Conservation (phyloP, 331 rosid species). For the Telfairia occidentalis region DNA sequence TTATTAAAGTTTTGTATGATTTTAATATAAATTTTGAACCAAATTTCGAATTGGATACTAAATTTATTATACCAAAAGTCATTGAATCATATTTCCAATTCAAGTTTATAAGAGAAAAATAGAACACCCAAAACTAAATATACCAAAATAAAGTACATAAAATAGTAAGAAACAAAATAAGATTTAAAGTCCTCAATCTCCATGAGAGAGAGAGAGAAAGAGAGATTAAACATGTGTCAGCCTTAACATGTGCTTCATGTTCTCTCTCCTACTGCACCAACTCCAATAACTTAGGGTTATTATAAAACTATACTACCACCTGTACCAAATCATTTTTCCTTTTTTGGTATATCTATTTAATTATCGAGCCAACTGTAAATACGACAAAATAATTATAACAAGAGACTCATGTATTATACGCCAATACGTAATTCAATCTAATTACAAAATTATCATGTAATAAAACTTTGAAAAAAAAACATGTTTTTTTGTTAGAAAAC, state of each 20-base stretch:
- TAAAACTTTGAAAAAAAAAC: neutral
- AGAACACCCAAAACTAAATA: neutral
- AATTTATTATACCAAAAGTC: too few species aligned
- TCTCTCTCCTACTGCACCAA: neutral
- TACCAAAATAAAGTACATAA: neutral
- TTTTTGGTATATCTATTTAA: neutral
- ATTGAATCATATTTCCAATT: neutral
- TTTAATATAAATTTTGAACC: neutral
- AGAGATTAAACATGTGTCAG: constrained; percentile 2
- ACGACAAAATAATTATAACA: neutral
- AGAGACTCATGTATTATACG: neutral
- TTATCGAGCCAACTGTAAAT: neutral
- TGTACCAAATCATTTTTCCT: neutral
- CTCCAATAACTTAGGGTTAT: neutral
- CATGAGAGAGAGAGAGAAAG: neutral
- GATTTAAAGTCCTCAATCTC: neutral
- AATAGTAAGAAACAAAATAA: neutral
- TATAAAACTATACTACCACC: neutral
- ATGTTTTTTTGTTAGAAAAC: neutral
- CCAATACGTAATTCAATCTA: neutral
- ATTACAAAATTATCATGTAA: neutral
- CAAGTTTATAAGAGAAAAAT: neutral
- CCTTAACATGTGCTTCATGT: neutral
- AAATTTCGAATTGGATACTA: too few species aligned
- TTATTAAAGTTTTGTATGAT: neutral